Base-by-base conservation (phyloP, 495 filamentous ascomycete species). In the Aspergillus incahuasiensis region DNA sequence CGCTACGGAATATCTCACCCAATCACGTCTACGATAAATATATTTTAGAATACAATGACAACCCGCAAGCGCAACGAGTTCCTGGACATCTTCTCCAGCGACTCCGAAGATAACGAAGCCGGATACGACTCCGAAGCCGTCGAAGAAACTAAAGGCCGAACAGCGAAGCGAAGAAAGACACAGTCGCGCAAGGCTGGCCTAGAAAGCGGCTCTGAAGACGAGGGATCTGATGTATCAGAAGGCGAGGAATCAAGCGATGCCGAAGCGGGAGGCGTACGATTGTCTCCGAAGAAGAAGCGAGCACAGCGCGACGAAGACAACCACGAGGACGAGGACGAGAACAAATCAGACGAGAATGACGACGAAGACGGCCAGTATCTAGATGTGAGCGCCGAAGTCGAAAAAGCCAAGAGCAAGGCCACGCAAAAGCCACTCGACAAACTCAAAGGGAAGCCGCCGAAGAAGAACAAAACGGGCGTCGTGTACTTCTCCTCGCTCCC, bases 401-500 rank as follows among this genome's bases (percentile, higher is more conserved):
- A 57, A 28, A 53, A 63, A 45, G 39, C 54, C 63, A 49, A 57
- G 39, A 13, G 19, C 51, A 62, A 73, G 54, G 20, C 53, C 20
- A 56, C 60, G 3, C 58, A 5, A 12, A 7, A 38, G 20, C 9
- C 18, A 6, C 47, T 49, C 20, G 20, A 40, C 13, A 50, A 50
- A 18, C 48, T 25, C 12, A 65, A 66, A 45, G 53, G 57, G 4
- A 68, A 70, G 56, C 50, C 54, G 18, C 44, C 57, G 16, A 69
- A 70, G 58, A 71, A 73, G 40, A 67, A 73, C 39, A 71, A 76
- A 60, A 86, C 87, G 0, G 92, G 92, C 35, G 86, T 96, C 4
- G 74, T 97, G 48, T 97, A 97, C 66, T 75, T 97, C 49, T 95
- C 90, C 3, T 87, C 92, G 41, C 80, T 96, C 20, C 94, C 95